Conservation (phyloP, 2,329 filamentous ascomycete species). For the Rasamsonia emersonii region DNA sequence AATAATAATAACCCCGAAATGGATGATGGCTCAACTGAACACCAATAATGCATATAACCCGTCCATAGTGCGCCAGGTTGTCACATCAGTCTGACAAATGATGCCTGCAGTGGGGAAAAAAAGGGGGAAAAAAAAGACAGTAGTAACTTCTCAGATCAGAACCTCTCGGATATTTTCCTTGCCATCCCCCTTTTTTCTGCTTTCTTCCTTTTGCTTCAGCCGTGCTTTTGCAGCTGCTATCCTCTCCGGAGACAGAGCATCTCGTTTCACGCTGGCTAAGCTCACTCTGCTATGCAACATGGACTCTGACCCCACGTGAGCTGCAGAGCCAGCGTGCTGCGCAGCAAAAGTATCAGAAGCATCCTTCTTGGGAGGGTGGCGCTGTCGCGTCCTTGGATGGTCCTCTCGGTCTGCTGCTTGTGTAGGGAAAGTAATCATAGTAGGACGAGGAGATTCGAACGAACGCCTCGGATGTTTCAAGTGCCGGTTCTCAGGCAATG, state of each 20-base stretch:
- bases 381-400: constrained; percentile 10
- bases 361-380: background rate
- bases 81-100: too few relatives aligned
- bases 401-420: background rate
- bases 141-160: constrained; percentile 6
- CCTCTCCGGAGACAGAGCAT: constrained; percentile 23
- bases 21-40: too few relatives aligned
- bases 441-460: constrained; percentile 17
- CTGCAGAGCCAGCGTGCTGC: too few relatives aligned
- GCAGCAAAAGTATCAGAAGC: background rate
- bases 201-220: constrained; percentile 22
- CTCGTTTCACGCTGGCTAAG: constrained; percentile 8
- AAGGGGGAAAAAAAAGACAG: constrained; percentile 6
- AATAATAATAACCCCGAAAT: too few relatives aligned
- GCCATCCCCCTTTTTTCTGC: constrained; percentile 17
- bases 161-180: constrained; percentile 23
- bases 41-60: too few relatives aligned
- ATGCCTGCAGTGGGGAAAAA: too few relatives aligned
- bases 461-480: constrained; percentile 14
- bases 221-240: constrained; percentile 26
- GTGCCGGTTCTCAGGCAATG: constrained; percentile 16
- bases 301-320: too few relatives aligned
- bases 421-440: constrained; percentile 17
- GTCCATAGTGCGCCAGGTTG: too few relatives aligned
- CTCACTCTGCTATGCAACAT: constrained; percentile 2